These are phyloP conservation scores for Hordeum vulgare DNA, from an alignment of 176 grass and related monocot genomes.

Conservation along the genomic window MorexV3_pseudomolecules_assembly NC_058523.1:558004575-558005074, in stretches of 20 bases:
- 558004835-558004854: background rate
- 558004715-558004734: background rate
- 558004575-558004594: background rate
- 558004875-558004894: background rate
- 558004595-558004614: background rate
- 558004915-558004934: background rate
- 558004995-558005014: too few species aligned
- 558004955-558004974: too few species aligned
- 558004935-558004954: too few species aligned
- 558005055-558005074: too few species aligned
- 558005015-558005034: too few species aligned
- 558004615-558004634: constrained; percentile 26
- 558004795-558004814: too few species aligned
- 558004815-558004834: background rate
- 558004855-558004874: background rate
- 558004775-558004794: background rate
- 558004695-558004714: background rate
- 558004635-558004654: constrained; percentile 17
- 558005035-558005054: too few species aligned
- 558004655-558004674: background rate
- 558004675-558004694: background rate
- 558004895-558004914: constrained; percentile 13
- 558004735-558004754: background rate
- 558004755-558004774: background rate
- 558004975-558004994: too few species aligned